Base-by-base conservation (phyloP, 768 basidiomycete genomes). In the Polyporus arcularius region DNA sequence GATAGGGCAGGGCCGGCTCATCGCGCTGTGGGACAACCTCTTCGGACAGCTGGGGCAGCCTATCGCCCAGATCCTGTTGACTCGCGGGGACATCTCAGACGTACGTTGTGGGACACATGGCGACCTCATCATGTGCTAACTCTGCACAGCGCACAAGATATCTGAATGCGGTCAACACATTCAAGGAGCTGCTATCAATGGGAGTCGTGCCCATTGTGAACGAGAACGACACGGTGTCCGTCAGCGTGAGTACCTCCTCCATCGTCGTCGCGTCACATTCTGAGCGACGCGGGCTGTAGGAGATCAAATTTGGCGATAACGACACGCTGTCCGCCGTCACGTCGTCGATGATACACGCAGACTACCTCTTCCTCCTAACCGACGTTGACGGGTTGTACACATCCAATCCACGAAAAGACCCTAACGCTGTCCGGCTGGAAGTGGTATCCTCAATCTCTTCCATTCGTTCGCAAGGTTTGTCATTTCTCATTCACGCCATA, bases 281-380 rank as follows among this genome's bases (percentile, higher is more conserved):
- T 18, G 32, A 15, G 4, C 18, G 4, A 42, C 21, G 21, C 21
- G 14, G 31, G n/a, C 2, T 9, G 8, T 69, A 96, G 94, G 97
- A 99, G 89, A 98, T 99, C 63, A 96, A 95, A 91, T 99, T 99
- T 67, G 97, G 97, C 50, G 97, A 98, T 77, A 98, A 98, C 73
- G 97, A 99, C 72, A 98, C 96, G 0, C 79, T 99, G 16, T 98
- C 96, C 42, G 97, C 97, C 18, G 96, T 99, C 61, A 96, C 97
- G 0, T 89, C 95, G 4, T 92, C 93, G 7, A 98, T 99, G 92
- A 89, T 98, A 28, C 93, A 96, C 65, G 97, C 97, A 16, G 96
- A 98, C 73, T 99, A 95, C 72, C 85, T 98, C 11, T 98, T 98
- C 74, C 82, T 99, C 3, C 78, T 98, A 40, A 99, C 97, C 2